phyloP scores from a whole-genome alignment of 345 rosid species.

The Raphanus raphanistrum region DNA sequence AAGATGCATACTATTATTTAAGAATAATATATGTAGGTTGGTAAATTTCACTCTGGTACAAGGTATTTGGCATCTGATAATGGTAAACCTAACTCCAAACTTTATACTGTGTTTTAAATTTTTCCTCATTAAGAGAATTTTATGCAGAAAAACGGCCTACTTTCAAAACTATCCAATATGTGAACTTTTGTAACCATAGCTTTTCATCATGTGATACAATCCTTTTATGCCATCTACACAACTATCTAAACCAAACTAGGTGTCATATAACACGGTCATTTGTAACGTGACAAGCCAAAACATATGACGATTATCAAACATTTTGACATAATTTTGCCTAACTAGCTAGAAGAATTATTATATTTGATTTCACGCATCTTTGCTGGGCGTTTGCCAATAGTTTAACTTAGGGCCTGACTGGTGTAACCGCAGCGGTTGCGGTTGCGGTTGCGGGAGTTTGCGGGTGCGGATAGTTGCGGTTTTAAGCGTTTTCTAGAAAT shows the following conservation, averaged over 20 bases:
- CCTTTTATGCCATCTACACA: constrained; percentile 15
- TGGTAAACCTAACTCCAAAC: constrained; percentile 39
- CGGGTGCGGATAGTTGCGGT: too few species aligned
- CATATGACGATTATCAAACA: constrained; percentile 6
- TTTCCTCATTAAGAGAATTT: constrained; percentile 7
- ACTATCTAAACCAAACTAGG: constrained; percentile 20
- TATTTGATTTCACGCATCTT: background rate
- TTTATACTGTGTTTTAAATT: constrained; percentile 13
- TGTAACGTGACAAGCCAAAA: constrained; percentile 29
- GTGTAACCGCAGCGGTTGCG: too few species aligned
- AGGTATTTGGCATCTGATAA: constrained; percentile 11
- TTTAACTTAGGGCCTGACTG: too few species aligned
- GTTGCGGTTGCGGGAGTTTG: too few species aligned
- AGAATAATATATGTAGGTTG: constrained; percentile 9
- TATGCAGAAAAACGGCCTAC: constrained; percentile 31
- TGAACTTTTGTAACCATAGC: constrained; percentile 31
- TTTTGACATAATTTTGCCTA: background rate
- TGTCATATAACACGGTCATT: constrained; percentile 17
- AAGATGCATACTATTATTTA: constrained; percentile 1
- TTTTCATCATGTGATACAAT: constrained; percentile 32
- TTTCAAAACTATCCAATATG: constrained; percentile 16
- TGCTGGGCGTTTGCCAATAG: background rate
- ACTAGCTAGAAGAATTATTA: background rate
- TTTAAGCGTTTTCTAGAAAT: too few species aligned
- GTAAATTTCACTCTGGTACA: constrained; percentile 29